Conservation (phyloP, 2,329 filamentous ascomycete genomes). For the Trichophyton schoenleinii region DNA sequence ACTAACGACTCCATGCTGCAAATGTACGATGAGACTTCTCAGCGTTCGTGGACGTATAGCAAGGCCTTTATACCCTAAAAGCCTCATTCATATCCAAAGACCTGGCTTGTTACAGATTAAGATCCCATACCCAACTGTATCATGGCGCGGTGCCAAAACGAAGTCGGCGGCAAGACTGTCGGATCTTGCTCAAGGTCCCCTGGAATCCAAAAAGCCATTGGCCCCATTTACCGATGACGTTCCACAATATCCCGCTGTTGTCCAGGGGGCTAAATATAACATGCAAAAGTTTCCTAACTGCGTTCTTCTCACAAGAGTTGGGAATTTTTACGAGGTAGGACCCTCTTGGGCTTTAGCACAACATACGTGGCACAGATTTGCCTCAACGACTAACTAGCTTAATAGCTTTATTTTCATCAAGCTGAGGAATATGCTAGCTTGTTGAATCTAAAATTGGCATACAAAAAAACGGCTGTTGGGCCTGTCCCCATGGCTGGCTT, state of each 20-base stretch:
- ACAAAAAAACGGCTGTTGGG: slow-evolving; percentile 65
- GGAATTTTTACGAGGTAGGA: slow-evolving; percentile 75
- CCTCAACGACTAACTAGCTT: slow-evolving; percentile 6
- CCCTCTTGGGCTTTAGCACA: background rate
- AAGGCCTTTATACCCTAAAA: background rate
- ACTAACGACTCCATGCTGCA: background rate
- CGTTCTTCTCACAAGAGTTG: slow-evolving; percentile 80
- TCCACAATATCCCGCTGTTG: slow-evolving; percentile 67
- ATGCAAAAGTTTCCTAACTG: slow-evolving; percentile 87
- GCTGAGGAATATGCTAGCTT: slow-evolving; percentile 78
- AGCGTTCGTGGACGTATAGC: background rate
- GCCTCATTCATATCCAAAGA: background rate
- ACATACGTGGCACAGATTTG: background rate
- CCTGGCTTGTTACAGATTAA: background rate
- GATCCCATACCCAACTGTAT: background rate
- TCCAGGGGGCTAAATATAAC: slow-evolving; percentile 75
- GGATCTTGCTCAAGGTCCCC: slow-evolving; percentile 45
- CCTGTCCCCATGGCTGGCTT: slow-evolving; percentile 90
- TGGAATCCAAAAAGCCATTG: slow-evolving; percentile 34
- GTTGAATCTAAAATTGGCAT: slow-evolving; percentile 74
- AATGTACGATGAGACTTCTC: background rate
- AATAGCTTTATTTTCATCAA: slow-evolving; percentile 77
- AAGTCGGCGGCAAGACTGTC: slow-evolving; percentile 30
- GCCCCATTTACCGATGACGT: slow-evolving; percentile 35
- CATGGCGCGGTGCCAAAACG: slow-evolving; percentile 25